phyloP scores from a whole-genome alignment of 768 basidiomycete species.

The Lactifluus rugatus region DNA sequence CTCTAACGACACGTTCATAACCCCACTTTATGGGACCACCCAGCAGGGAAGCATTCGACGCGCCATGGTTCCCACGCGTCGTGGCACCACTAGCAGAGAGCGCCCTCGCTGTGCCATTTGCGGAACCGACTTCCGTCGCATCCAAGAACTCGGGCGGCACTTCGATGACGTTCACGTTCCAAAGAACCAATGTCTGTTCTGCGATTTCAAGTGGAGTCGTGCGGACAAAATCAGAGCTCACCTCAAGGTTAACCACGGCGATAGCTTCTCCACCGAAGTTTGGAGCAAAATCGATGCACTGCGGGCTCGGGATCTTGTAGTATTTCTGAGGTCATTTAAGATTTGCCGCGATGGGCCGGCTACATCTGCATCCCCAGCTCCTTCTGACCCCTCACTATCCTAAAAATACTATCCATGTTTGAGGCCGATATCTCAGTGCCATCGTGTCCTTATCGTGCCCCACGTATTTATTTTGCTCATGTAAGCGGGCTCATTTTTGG shows the following conservation, averaged over 20 bases:
- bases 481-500: too few species aligned
- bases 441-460: too few species aligned
- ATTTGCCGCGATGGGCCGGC: too few species aligned
- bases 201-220: neutral
- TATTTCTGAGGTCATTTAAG: neutral
- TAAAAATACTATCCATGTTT: too few species aligned
- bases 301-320: neutral
- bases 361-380: too few species aligned
- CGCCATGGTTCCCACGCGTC: neutral
- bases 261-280: neutral
- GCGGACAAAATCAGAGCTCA: neutral
- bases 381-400: neutral
- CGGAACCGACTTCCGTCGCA: neutral
- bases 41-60: neutral
- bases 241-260: neutral
- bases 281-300: neutral
- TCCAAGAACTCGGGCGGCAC: neutral
- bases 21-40: neutral
- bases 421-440: too few species aligned
- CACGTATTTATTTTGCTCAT: too few species aligned
- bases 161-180: neutral
- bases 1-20: neutral
- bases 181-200: neutral
- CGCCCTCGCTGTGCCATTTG: neutral
- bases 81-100: too few species aligned